Conservation (phyloP, 176 grass and related monocot species). For the Lolium rigidum region DNA sequence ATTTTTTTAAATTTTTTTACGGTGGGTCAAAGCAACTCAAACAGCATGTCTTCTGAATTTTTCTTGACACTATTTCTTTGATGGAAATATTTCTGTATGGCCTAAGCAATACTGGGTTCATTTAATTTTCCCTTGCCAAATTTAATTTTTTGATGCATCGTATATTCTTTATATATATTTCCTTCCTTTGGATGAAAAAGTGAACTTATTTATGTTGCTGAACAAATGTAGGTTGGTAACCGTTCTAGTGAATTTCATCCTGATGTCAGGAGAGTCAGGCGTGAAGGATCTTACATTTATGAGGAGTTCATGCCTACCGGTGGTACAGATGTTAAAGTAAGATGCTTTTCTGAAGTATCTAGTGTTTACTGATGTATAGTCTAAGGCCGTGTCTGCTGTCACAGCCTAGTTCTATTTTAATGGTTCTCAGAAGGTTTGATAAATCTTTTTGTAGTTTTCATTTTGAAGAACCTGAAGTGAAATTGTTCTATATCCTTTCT, state of each 20-base stretch:
- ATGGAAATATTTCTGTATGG: conserved; percentile 8
- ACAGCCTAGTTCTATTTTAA: conserved; percentile 34
- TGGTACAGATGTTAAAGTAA: conserved; percentile 99
- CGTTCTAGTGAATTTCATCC: conserved; percentile 99
- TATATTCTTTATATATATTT: conserved; percentile 14
- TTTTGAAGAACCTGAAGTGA: conserved; percentile 14
- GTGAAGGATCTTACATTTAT: conserved; percentile 99
- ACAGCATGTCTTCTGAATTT: background rate
- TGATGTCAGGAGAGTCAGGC: conserved; percentile 87
- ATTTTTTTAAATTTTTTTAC: background rate
- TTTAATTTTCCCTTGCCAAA: conserved; percentile 7
- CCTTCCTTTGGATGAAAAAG: conserved; percentile 23
- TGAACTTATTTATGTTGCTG: conserved; percentile 34
- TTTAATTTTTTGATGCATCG: conserved; percentile 26
- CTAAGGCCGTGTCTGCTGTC: background rate
- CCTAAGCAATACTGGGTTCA: conserved; percentile 13
- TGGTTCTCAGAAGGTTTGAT: background rate
- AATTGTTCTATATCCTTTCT: conserved; percentile 12
- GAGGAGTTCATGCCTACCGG: conserved; percentile 99
- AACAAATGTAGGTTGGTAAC: conserved; percentile 84
- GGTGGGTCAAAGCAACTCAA: background rate
- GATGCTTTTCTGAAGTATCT: conserved; percentile 28
- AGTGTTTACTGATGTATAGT: conserved; percentile 2
- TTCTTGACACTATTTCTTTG: background rate
- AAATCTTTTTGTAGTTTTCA: background rate